Conservation (phyloP, 208 protist genomes). For the Porcisia deanei region DNA sequence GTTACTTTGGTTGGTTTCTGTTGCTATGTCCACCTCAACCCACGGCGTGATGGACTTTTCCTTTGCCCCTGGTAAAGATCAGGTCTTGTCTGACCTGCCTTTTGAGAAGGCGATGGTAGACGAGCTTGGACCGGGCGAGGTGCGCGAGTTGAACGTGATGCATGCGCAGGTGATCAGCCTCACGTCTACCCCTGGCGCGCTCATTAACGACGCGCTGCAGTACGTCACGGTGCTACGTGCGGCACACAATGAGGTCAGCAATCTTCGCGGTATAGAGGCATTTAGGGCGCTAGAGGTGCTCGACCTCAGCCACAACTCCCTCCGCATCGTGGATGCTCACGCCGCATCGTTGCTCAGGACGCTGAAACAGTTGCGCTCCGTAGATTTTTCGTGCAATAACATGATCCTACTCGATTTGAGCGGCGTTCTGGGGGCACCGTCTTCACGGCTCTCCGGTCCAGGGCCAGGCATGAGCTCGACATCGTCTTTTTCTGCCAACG, state of each 20-base stretch:
- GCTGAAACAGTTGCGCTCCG: slow-evolving; percentile 41
- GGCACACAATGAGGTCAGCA: slow-evolving; percentile 62
- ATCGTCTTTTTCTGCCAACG: slow-evolving; percentile 2
- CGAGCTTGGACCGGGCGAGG: slow-evolving; percentile 12
- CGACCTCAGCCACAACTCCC: slow-evolving; percentile 71
- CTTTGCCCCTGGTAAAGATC: slow-evolving; percentile 21
- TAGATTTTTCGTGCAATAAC: slow-evolving; percentile 77
- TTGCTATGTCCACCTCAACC: neutral
- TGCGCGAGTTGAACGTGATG: slow-evolving; percentile 29
- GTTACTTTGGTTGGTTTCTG: neutral
- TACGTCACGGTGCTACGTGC: slow-evolving; percentile 67
- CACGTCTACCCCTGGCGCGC: slow-evolving; percentile 20
- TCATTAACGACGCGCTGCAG: slow-evolving; percentile 34
- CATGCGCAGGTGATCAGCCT: slow-evolving; percentile 42
- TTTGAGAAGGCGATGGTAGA: slow-evolving; percentile 9
- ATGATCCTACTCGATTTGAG: slow-evolving; percentile 62
- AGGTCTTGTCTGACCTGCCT: slow-evolving; percentile 35
- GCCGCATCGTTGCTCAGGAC: slow-evolving; percentile 46
- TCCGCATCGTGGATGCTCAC: slow-evolving; percentile 67
- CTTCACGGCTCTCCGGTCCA: slow-evolving; percentile 6
- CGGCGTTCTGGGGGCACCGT: slow-evolving; percentile 18
- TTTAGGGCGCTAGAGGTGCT: slow-evolving; percentile 73
- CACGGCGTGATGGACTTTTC: slow-evolving; percentile 33
- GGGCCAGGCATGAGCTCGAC: neutral
- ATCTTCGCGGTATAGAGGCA: slow-evolving; percentile 60